Conservation (phyloP, 129 eudicot species). For the Tanacetum coccineum region DNA sequence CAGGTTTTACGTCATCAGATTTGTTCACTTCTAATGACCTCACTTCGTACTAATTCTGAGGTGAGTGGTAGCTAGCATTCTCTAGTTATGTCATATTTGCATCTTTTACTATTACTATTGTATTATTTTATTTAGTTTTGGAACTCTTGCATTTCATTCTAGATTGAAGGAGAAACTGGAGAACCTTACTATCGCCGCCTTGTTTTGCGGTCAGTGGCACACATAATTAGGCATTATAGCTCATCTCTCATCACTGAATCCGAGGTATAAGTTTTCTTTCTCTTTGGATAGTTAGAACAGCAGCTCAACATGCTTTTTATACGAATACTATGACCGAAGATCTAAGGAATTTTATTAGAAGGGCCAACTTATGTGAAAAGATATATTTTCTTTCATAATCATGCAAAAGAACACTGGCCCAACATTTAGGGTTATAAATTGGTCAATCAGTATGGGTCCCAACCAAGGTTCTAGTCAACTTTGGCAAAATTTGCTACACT, state of each 20-base stretch:
- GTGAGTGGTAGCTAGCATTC: constrained; percentile 36
- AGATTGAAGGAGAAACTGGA: constrained; percentile 97
- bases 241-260: constrained; percentile 88
- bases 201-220: constrained; percentile 93
- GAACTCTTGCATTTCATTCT: constrained; percentile 19
- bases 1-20: constrained; percentile 94
- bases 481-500: too few species aligned
- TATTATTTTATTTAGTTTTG: not conserved
- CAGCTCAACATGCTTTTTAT: constrained; percentile 4
- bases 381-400: too few species aligned
- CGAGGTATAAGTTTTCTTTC: constrained; percentile 54
- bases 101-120: not conserved
- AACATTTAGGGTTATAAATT: too few species aligned
- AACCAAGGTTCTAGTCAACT: too few species aligned
- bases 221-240: constrained; percentile 97
- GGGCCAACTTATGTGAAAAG: too few species aligned
- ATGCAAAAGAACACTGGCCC: too few species aligned
- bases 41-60: constrained; percentile 95
- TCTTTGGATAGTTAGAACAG: constrained; percentile 14
- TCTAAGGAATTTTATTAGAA: too few species aligned
- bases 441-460: too few species aligned
- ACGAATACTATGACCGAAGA: not conserved
- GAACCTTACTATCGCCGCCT: constrained; percentile 96
- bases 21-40: constrained; percentile 98
- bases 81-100: constrained; percentile 9